Evolutionary conservation across 2,329 filamentous ascomycete genomes (phyloP), one percentile per base, ranked within the genome.

Genomic region (Coniochaeta hoffmannii): DNA sequence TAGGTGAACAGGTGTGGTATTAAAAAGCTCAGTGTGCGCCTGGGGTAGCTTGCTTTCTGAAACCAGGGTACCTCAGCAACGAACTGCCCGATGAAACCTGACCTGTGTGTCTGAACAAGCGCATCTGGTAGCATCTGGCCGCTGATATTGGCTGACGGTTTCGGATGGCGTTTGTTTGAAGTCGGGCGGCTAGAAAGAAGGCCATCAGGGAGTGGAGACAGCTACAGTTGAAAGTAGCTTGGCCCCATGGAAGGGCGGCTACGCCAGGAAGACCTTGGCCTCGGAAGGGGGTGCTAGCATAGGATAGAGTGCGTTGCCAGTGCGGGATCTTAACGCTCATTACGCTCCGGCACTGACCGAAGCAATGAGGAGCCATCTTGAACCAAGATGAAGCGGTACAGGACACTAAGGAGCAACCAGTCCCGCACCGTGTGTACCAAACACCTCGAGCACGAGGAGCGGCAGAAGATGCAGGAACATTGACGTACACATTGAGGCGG

Each of bases 61-160:
- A 69, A 68, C 66, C 60, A 68, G 63, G 61, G 65, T 60, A 64
- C 63, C 66, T 61, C 58, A 61, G 64, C 63, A 61, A 63, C 64
- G 64, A 64, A 64, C 62, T 66, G 60, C 60, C n/a, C 19, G 28
- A 72, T 81, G 78, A 82, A 82, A 82, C 78, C 65, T 61, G 63
- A 66, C 66, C 68, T 59, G 68, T 74, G 78, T 81, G 69, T 81
- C 76, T 73, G 68, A 76, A 75, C 62, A 63, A 66, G 64, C 68
- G 66, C 69, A 71, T 69, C 63, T 67, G 63, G 61, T 59, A 64
- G 59, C 60, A 67, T 73, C 62, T 68, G 70, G 69, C 69, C 67
- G 67, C 70, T 70, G 72, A 76, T 73, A 81, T 80, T 82, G 79
- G 79, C 72, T 74, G 66, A 64, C 62, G 60, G 64, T 63, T 64